Evolutionary conservation across 805 yeast species (phyloP), one percentile per base, ranked within the genome.

Genomic region (Candida boleticola): DNA sequence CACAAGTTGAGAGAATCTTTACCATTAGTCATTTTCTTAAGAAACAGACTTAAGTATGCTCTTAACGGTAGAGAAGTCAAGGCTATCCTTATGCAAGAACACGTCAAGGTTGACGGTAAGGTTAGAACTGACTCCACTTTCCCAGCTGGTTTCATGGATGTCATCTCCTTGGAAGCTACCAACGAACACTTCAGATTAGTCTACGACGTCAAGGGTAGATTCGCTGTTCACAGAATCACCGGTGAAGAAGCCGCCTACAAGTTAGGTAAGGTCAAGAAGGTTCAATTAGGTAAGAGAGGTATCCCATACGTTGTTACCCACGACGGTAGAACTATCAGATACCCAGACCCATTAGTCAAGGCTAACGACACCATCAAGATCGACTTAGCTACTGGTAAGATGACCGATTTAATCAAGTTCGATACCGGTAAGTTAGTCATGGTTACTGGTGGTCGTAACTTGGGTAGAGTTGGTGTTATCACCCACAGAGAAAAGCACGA

Each of bases 361-460:
- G 51, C 47, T 40, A 54, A 54, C 58, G 58, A 54, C 49, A 49
- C 58, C 38, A 52, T 54, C 45, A 54, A 54, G 54, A 46, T 54
- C 35, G 57, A 54, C 55, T 51, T 54, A 47, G 58, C 57, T 40
- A 49, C 58, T 41, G 58, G 58, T 46, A 54, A 54, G 52, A 46
- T 48, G 36, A 36, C 52, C 29, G 58, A 54, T 49, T 64, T 52
- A 56, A 63, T 64, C 56, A 62, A 61, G 53, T 64, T 64, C 53
- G 71, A 64, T 50, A 60, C 67, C 42, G 71, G 71, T 55, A 63
- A 52, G 54, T 63, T 64, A 51, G 71, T 62, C 41, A 65, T 65
- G 71, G 71, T 64, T 50, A 65, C 71, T 40, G 71, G 71, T 56
- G 71, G 71, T 65, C 53, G 68, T 47, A 64, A 64, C 61, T 57